Evolutionary conservation across 1,284 basidiomycete species (phyloP).

Genomic region (Irpex rosettiformis): DNA sequence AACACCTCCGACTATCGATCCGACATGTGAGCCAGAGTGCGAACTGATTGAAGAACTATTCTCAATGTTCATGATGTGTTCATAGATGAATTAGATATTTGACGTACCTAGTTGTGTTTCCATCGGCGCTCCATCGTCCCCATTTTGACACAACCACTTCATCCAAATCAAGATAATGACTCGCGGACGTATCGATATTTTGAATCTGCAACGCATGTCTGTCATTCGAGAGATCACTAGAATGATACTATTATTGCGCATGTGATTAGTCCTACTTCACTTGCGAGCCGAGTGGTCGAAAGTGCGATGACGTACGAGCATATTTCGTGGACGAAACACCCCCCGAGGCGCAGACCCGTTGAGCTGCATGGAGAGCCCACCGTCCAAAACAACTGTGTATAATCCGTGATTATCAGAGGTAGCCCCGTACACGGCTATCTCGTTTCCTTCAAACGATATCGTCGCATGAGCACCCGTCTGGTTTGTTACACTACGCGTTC

Average conservation of each 20-base stretch:
- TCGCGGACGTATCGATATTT: slow-evolving; percentile 5
- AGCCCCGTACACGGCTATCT: slow-evolving; percentile 8
- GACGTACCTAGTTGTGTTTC: not conserved
- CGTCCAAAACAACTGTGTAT: slow-evolving; percentile 9
- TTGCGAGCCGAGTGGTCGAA: no score
- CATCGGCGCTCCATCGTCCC: not conserved
- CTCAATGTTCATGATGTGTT: not conserved
- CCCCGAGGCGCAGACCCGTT: slow-evolving; percentile 7
- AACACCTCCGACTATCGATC: not conserved
- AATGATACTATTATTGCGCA: slow-evolving; percentile 3
- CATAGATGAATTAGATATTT: no score
- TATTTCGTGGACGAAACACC: slow-evolving; percentile 2
- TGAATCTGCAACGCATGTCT: slow-evolving; percentile 6
- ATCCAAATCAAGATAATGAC: slow-evolving; percentile 5
- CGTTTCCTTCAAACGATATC: slow-evolving; percentile 9
- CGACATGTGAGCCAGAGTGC: not conserved
- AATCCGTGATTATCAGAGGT: slow-evolving; percentile 10
- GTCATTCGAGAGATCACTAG: slow-evolving; percentile 5
- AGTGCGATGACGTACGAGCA: slow-evolving; percentile 4
- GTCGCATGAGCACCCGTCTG: not conserved
- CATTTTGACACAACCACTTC: slow-evolving; percentile 9
- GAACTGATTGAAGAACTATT: not conserved
- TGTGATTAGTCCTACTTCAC: no score
- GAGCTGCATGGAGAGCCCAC: not conserved
- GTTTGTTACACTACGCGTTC: slow-evolving; percentile 4